Base-by-base conservation (phyloP, 306 rosid species). In the Bauhinia variegata region DNA sequence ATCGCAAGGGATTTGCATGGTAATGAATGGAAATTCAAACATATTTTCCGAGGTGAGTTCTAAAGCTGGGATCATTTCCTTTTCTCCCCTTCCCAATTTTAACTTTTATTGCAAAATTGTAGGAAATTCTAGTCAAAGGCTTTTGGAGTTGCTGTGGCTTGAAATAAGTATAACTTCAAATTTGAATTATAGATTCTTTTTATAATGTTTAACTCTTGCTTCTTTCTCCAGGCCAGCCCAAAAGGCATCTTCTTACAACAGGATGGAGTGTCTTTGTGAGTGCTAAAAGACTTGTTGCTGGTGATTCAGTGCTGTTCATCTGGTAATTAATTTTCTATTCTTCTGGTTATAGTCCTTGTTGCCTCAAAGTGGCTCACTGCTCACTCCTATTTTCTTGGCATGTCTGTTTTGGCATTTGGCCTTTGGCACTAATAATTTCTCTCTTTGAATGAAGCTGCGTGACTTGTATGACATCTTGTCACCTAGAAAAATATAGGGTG, bases 191-290 rank as follows among this genome's bases (percentile, higher is more conserved):
- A 36, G 28, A 23, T 23, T 23, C 28, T 36, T 12, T 49, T 15
- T 63, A 15, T 11, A 32, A 62, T 48, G 50, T 43, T 56, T 34
- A 53, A 46, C 5, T 30, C 54, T 58, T 73, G 4, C 51, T 18
- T 68, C 31, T 75, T 71, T 36, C 63, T 81, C 72, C 87, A 93
- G 98, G 98, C 77, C 98, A 93, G 84, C 98, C 98, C 34, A 93
- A 93, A 77, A 84, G 98, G 85, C 98, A 93, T 75, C 91, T 93
- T 17, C 97, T 93, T 63, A 93, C 98, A 4, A 93, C 98, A 14
- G 98, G 98, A 71, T 93, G 98, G 98, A 93, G 98, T 76, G 98
- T 93, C 70, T 93, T 93, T 73, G 97, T 93, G 50, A 93, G 97
- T 89, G 93, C 97, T 54, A 93, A 93, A 79, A 83, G 96, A 75